Base-by-base conservation (phyloP, 352 stramenopile species). In the Globisporangium carolinianum region DNA sequence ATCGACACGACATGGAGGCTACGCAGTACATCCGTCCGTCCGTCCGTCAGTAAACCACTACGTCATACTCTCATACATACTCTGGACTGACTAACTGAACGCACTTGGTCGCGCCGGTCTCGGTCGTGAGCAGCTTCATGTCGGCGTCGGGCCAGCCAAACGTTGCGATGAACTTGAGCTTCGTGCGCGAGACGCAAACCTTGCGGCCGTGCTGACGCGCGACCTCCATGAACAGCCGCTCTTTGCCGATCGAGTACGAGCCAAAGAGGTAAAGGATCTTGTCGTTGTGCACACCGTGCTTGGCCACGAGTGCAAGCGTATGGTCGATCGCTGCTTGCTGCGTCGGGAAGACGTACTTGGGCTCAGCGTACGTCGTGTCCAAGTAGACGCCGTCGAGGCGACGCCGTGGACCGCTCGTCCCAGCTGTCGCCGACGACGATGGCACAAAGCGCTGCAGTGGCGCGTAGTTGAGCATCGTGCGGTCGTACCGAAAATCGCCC, bases 241-340 rank as follows among this genome's bases (percentile, higher is more conserved):
- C 96, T 63, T 99, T 99, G 15, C 96, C 96, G 58, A 99, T 98
- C 7, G 92, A 97, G 59, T 99, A 98, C 24, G 93, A 96, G 35
- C 95, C 96, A 75, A 98, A 98, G 11, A 98, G 71, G 60, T 97
- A 97, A 0, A 99, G 72, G 17, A 86, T 69, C 54, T 87, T 87
- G n/a, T 91, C 67, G 36, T 80, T 72, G 17, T 70, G 65, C 17
- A 66, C 50, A 2, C 3, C 39, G 58, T 84, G 72, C 37, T 76
- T 72, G n/a, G 79, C 66, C 45, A 95, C 67, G 43, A 95, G 76
- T 17, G 70, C 58, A 11, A 91, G 65, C 36, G 69, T 67, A 47
- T 93, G 81, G 24, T 75, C 48, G 43, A 95, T 76, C 6, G 81
- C 74, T 35, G 72, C 64, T 48, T 88, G 61, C 67, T 98, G 96